phyloP scores from a whole-genome alignment of 345 rosid genomes.

The Aethionema arabicum region DNA sequence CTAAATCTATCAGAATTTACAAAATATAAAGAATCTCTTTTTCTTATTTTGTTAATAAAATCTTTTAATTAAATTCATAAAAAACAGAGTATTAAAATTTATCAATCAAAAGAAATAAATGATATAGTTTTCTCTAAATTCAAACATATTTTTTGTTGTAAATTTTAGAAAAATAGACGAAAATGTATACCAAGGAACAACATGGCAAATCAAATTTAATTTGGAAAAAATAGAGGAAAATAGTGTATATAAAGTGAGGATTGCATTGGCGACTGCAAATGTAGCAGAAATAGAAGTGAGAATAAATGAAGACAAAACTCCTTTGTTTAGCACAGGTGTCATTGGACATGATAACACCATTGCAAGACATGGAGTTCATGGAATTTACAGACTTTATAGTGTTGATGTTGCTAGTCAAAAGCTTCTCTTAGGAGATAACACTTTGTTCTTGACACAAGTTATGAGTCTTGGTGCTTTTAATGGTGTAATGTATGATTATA shows the following conservation, averaged over 20 bases:
- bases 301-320: conserved; percentile 32
- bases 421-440: conserved; percentile 61
- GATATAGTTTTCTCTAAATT: too few relatives aligned
- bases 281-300: conserved; percentile 60
- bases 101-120: not conserved
- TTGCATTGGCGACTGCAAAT: conserved; percentile 71
- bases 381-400: conserved; percentile 64
- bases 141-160: not conserved
- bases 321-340: conserved; percentile 58
- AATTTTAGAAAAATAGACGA: conserved; percentile 41
- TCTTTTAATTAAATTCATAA: too few relatives aligned
- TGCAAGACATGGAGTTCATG: conserved; percentile 88
- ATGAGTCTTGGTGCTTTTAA: conserved; percentile 58
- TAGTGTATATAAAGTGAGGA: conserved; percentile 49
- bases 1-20: too few relatives aligned
- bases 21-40: too few relatives aligned
- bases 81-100: too few relatives aligned
- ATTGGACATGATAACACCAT: conserved; percentile 78
- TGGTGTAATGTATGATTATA: conserved; percentile 88
- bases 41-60: too few relatives aligned
- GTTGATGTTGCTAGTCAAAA: conserved; percentile 50
- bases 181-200: conserved; percentile 48
- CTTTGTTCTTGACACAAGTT: conserved; percentile 59
- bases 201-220: conserved; percentile 75
- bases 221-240: conserved; percentile 41